phyloP scores from a whole-genome alignment of 2,329 filamentous ascomycete species.

The Colletotrichum camelliae region DNA sequence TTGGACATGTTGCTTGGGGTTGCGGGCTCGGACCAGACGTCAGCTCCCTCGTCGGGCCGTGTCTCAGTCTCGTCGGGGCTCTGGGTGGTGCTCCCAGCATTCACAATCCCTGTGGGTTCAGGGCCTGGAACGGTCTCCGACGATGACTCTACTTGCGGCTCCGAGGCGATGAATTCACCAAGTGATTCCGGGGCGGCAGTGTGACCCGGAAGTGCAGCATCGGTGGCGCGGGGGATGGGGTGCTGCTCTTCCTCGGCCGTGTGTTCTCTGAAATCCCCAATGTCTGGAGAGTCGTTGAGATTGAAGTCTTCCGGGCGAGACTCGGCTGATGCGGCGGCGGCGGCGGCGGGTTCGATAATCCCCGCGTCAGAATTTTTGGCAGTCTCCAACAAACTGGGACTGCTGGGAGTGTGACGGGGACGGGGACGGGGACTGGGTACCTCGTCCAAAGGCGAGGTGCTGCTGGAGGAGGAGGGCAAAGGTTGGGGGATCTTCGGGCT shows the following conservation, averaged over 20 bases:
- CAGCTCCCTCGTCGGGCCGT: not conserved
- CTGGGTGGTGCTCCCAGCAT: not conserved
- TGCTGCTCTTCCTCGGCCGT: conserved; percentile 25
- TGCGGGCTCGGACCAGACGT: conserved; percentile 13
- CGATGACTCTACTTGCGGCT: conserved; percentile 9
- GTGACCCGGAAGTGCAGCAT: conserved; percentile 7
- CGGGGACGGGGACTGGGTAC: not conserved
- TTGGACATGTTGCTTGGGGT: conserved; percentile 27
- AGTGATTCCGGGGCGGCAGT: conserved; percentile 7
- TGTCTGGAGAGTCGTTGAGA: conserved; percentile 27
- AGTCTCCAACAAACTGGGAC: not conserved
- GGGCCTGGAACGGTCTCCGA: not conserved
- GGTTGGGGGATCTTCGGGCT: conserved; percentile 23
- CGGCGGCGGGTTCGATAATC: conserved; percentile 4
- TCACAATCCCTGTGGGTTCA: conserved; percentile 10
- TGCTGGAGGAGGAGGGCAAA: not conserved
- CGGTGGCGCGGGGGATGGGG: not conserved
- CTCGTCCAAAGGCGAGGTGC: not conserved
- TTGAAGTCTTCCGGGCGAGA: conserved; percentile 27
- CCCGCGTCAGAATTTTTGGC: conserved; percentile 21
- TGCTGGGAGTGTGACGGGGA: not conserved
- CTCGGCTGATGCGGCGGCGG: not conserved
- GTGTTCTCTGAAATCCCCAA: conserved; percentile 34
- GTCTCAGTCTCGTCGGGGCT: not conserved
- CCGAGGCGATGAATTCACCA: conserved; percentile 9